Evolutionary conservation across 768 basidiomycete species (phyloP), one percentile per base, ranked within the genome.

Genomic region (Kwoniella sp.): DNA sequence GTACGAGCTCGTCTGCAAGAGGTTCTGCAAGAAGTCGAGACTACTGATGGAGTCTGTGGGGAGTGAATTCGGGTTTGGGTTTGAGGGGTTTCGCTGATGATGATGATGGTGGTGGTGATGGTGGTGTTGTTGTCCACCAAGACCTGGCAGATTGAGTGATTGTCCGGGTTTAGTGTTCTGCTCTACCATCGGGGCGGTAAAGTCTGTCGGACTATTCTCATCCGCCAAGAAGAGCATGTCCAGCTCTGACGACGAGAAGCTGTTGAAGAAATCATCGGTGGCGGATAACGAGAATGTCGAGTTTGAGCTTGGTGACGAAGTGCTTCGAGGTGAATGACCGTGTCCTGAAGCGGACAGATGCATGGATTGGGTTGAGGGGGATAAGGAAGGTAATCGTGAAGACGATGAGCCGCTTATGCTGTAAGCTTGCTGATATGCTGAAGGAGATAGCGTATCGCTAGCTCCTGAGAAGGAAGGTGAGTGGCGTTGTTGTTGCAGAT

Each of bases 211-310:
- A 10, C 51, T 55, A 24, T 22, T 50, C 22, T 60, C 48, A 44
- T 61, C 55, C 7, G 58, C 58, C 24, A 55, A 54, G n/a, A 72
- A 63, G 17, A 72, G 49, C 55, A 63, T 50, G 53, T 72, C 70
- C 19, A 72, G 61, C n/a, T 72, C 70, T 29, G 55, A 46, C 4
- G 70, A 64, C 9, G 58, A 57, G 57, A 69, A 72, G 22, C 56
- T 60, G 36, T 55, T 58, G 47, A 73, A 58, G 8, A 71, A 64
- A 33, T 76, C 74, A 60, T 73, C 73, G 10, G 68, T 55, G 10
- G 53, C 65, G 8, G 48, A 46, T 12, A 60, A n/a, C 1, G 74
- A 71, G 53, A 68, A 76, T 26, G 49, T 60, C 21, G 53, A 55
- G 27, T 64, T 68, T 10, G 68, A 70, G 19, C 53, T 51, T 17